phyloP scores from a whole-genome alignment of 176 grass and related monocot species.

The Areca catechu region DNA sequence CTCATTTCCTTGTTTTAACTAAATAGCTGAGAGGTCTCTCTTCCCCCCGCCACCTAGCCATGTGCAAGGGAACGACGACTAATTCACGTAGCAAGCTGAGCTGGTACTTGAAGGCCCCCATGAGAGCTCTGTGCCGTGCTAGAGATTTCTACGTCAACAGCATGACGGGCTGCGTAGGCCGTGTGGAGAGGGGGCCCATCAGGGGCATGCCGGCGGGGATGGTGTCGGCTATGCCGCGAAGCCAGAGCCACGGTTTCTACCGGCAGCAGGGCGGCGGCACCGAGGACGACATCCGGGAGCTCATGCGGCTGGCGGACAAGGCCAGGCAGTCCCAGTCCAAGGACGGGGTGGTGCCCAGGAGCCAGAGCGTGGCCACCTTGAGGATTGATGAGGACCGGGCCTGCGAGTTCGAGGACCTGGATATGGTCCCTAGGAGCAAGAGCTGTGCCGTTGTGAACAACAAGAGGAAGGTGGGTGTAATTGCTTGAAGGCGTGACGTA shows the following conservation, averaged over 20 bases:
- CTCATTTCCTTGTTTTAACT: no score
- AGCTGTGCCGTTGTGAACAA: conserved; percentile 31
- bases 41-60: not conserved
- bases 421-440: conserved; percentile 26
- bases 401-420: conserved; percentile 38
- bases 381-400: conserved; percentile 36
- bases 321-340: not conserved
- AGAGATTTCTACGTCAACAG: conserved; percentile 52
- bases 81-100: conserved; percentile 29
- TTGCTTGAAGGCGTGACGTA: no score
- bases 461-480: no score
- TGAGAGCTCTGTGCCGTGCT: conserved; percentile 34
- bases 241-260: conserved; percentile 59
- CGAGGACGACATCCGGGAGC: conserved; percentile 34
- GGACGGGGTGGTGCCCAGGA: conserved; percentile 19
- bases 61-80: conserved; percentile 9
- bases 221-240: conserved; percentile 16
- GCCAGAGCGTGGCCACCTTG: conserved; percentile 41
- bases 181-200: conserved; percentile 12
- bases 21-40: no score
- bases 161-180: conserved; percentile 28
- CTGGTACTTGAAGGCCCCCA: conserved; percentile 29
- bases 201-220: conserved; percentile 18
- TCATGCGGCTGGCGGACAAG: conserved; percentile 24
- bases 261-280: conserved; percentile 1